phyloP scores from a whole-genome alignment of 2,329 filamentous ascomycete genomes.

The Coleophoma cylindrospora region DNA sequence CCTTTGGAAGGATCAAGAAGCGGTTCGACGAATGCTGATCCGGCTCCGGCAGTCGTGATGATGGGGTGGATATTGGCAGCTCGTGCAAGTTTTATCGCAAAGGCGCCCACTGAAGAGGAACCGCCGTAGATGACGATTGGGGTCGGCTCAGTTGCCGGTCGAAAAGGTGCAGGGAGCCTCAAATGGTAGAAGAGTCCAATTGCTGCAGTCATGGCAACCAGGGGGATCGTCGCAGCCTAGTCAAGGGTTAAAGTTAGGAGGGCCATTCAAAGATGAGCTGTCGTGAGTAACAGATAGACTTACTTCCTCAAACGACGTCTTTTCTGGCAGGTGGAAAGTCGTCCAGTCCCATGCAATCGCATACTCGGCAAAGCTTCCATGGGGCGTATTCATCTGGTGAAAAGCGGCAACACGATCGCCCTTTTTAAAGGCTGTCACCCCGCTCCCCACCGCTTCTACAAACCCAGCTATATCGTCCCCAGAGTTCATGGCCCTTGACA shows the following conservation, averaged over 20 bases:
- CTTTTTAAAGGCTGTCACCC: slow-evolving; percentile 35
- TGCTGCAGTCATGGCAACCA: slow-evolving; percentile 49
- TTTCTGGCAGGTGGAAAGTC: slow-evolving; percentile 34
- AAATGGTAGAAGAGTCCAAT: slow-evolving; percentile 43
- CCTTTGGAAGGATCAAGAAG: slow-evolving; percentile 43
- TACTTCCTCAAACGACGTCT: slow-evolving; percentile 8
- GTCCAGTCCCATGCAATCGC: slow-evolving; percentile 47
- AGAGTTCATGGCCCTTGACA: slow-evolving; percentile 22
- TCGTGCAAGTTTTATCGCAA: slow-evolving; percentile 43
- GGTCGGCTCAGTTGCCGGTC: slow-evolving; percentile 23
- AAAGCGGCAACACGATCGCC: slow-evolving; percentile 41
- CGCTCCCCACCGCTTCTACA: slow-evolving; percentile 38
- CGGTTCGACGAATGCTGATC: slow-evolving; percentile 36
- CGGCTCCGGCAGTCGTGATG: slow-evolving; percentile 47
- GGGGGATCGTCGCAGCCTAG: slow-evolving; percentile 49
- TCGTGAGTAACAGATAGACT: too few species aligned
- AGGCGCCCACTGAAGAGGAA: slow-evolving; percentile 48
- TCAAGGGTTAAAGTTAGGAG: too few species aligned
- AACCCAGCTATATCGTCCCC: slow-evolving; percentile 40
- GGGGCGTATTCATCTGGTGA: slow-evolving; percentile 40
- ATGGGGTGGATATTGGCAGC: slow-evolving; percentile 49
- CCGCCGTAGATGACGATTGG: slow-evolving; percentile 43
- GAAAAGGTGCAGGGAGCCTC: slow-evolving; percentile 43
- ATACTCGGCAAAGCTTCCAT: slow-evolving; percentile 55
- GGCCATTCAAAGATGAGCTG: too few species aligned